These are phyloP conservation scores for Gryganskiella cystojenkinii DNA, from an alignment of 192 early-diverging fungal genomes.

Conservation along the genomic window DNA sequence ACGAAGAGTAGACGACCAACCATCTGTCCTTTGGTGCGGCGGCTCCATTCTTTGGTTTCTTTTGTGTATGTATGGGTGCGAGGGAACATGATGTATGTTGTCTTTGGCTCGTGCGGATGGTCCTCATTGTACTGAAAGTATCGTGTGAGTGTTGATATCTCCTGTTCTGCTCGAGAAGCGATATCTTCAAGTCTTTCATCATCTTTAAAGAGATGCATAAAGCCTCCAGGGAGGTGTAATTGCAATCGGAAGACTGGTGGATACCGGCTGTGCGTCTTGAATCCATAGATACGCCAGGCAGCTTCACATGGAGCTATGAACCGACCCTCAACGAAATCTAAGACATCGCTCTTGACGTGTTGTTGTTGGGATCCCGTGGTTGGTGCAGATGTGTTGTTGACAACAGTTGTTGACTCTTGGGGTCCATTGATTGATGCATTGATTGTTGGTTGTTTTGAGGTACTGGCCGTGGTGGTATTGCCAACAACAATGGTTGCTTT, in stretches of 20 bases:
- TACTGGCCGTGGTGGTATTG: too few relatives aligned
- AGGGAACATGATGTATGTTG: slow-evolving; percentile 18
- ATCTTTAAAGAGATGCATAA: slow-evolving; percentile 1
- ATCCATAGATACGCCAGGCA: slow-evolving; percentile 36
- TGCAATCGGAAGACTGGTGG: slow-evolving; percentile 6
- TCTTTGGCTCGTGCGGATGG: slow-evolving; percentile 2
- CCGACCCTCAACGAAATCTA: slow-evolving; percentile 11
- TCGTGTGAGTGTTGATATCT: slow-evolving; percentile 18
- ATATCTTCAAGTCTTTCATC: slow-evolving; percentile 12
- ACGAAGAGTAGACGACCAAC: slow-evolving; percentile 33
- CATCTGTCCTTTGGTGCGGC: slow-evolving; percentile 5
- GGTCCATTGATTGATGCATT: too few relatives aligned
- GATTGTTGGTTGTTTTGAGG: background rate
- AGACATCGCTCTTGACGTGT: slow-evolving; percentile 10
- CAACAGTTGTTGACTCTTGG: too few relatives aligned
- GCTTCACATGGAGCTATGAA: slow-evolving; percentile 43
- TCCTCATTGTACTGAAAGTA: slow-evolving; percentile 25
- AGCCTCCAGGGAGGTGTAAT: slow-evolving; percentile 6
- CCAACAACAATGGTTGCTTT: slow-evolving; percentile 4
- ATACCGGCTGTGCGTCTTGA: slow-evolving; percentile 21
- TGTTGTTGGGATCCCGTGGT: too few relatives aligned
- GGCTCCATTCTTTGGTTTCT: slow-evolving; percentile 12
- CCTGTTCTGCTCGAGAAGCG: background rate
- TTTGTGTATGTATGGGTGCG: slow-evolving; percentile 14
- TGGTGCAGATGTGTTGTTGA: too few relatives aligned